Base-by-base conservation (phyloP, 192 early-diverging fungal species). In the Gryganskiella cystojenkinii region DNA sequence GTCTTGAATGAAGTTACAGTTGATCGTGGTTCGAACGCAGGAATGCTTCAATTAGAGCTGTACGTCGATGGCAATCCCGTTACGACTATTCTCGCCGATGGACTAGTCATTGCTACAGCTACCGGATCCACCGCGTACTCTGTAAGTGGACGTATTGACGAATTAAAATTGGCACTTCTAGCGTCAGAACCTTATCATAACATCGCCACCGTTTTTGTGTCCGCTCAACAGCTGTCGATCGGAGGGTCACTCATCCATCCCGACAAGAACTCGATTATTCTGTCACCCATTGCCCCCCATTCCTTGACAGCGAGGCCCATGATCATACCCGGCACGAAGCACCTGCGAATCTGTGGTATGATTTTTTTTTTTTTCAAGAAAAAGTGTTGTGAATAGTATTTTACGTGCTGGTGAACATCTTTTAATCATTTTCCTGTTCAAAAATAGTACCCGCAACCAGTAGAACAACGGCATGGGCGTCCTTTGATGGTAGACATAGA, bases 11-110 rank as follows among this genome's bases (percentile, higher is more conserved):
- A 98, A 43, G 79, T 98, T 9, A 93, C 94, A 3, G 90, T 98
- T 17, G 96, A 98, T 78, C 90, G 96, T 42, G 94, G 97, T 4
- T 96, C 96, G 2, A 91, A 88, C 57, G 88, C 96, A 0, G 95
- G 92, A 57, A 92, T 99, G 91, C 79, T 85, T 17, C 87, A 92
- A 69, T 80, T 98, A 47, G 89, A 92, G 71, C 74, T 94, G 28
- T 93, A 87, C 82, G 95, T 89, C 15, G 84, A 85, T 31, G 91
- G 91, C 20, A 83, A 84, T 37, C 93, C 94, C 59, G 83, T 99
- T 19, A 97, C 97, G 0, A 96, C 95, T 0, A 93, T 98, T n/a
- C 91, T 95, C 66, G 97, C 97, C 0, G 97, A 99, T 64, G 97
- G 97, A 5, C 80, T 99, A 64, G 92, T 93, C 24, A 83, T 99